phyloP scores from a whole-genome alignment of 495 filamentous ascomycete species.

The Chaetomium fimeti region DNA sequence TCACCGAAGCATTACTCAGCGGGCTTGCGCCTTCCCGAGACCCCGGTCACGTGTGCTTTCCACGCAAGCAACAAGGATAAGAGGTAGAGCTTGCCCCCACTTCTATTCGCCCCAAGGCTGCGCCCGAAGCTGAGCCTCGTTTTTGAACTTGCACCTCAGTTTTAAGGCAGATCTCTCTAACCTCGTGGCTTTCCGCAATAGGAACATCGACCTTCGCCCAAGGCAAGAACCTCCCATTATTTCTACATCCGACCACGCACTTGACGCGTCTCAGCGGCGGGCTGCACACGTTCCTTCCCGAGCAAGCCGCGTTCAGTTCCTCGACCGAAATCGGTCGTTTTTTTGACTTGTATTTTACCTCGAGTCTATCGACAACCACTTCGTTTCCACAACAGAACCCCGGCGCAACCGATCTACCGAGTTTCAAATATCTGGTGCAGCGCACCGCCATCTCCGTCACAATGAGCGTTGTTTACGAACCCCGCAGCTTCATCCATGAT shows the following conservation, averaged over 20 bases:
- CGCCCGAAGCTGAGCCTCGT: slow-evolving; percentile 8
- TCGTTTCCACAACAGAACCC: neutral
- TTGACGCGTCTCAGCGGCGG: slow-evolving; percentile 14
- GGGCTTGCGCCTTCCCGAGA: neutral
- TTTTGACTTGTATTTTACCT: neutral
- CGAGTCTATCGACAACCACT: neutral
- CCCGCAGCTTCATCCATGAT: slow-evolving; percentile 40
- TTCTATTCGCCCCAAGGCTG: slow-evolving; percentile 7
- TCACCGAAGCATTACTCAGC: slow-evolving; percentile 2
- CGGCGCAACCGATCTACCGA: slow-evolving; percentile 11
- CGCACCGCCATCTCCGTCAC: slow-evolving; percentile 26
- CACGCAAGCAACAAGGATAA: neutral
- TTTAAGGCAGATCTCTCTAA: slow-evolving; percentile 18
- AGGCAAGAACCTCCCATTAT: slow-evolving; percentile 10
- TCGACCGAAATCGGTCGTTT: neutral
- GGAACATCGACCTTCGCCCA: slow-evolving; percentile 1
- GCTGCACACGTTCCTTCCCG: slow-evolving; percentile 9
- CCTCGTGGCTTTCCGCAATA: slow-evolving; percentile 9
- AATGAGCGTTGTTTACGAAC: slow-evolving; percentile 47
- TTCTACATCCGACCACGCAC: slow-evolving; percentile 2
- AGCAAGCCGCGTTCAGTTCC: neutral
- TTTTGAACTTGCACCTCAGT: slow-evolving; percentile 2
- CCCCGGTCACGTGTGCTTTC: slow-evolving; percentile 2
- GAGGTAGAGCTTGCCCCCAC: neutral
- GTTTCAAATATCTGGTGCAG: slow-evolving; percentile 8